Evolutionary conservation across 306 rosid species (phyloP).

Genomic region (Gillenia trifoliata): DNA sequence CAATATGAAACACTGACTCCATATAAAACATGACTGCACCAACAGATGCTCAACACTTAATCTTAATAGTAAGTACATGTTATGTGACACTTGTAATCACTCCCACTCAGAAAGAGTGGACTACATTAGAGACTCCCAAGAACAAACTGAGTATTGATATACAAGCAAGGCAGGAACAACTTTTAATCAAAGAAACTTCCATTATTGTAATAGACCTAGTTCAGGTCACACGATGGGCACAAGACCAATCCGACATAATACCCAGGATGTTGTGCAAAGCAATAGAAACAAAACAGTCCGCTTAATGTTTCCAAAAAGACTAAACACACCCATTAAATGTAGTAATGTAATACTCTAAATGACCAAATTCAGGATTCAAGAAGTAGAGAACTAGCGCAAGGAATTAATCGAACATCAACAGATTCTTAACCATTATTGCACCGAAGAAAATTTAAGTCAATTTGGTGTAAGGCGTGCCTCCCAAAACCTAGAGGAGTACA

Average conservation of each 20-base stretch:
- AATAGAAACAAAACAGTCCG: not conserved
- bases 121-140: not conserved
- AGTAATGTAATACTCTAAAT: not conserved
- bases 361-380: no score
- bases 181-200: not conserved
- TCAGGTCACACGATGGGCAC: no score
- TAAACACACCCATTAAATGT: not conserved
- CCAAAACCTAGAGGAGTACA: conserved; percentile 9
- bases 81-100: not conserved
- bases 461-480: not conserved
- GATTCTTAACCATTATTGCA: not conserved
- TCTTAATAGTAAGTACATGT: no score
- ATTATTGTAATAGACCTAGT: no score
- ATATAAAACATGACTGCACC: no score
- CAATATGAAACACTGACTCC: no score
- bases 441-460: not conserved
- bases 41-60: no score
- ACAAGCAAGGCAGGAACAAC: not conserved
- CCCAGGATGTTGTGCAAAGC: no score
- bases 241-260: not conserved
- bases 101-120: not conserved
- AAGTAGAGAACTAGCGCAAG: not conserved
- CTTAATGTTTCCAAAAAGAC: not conserved
- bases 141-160: not conserved
- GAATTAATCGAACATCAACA: not conserved